These are phyloP conservation scores for Globisporangium middletonii DNA, from an alignment of 352 stramenopile genomes.

Conservation along the genomic window DNA sequence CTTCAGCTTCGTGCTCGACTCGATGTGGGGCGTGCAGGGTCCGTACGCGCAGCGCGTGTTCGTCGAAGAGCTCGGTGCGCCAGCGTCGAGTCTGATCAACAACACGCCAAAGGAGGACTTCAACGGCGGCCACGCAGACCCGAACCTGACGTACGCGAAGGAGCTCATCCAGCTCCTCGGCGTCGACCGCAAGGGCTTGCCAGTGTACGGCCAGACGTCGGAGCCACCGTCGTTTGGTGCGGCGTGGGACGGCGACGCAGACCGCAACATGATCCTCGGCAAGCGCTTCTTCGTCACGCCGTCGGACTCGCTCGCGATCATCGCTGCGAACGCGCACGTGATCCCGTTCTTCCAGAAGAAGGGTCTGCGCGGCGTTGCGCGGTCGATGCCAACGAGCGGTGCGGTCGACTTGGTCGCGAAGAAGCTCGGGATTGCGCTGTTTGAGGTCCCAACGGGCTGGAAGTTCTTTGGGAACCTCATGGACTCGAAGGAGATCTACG, in stretches of 20 bases:
- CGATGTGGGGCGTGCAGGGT: slow-evolving; percentile 97
- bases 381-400: slow-evolving; percentile 97
- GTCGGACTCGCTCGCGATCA: slow-evolving; percentile 97
- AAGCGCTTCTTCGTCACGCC: slow-evolving; percentile 98
- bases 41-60: slow-evolving; percentile 96
- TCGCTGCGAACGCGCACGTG: slow-evolving; percentile 95
- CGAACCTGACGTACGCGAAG: slow-evolving; percentile 98
- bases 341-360: slow-evolving; percentile 96
- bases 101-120: slow-evolving; percentile 96
- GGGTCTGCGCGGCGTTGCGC: slow-evolving; percentile 92
- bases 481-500: slow-evolving; percentile 95
- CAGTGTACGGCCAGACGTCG: slow-evolving; percentile 71
- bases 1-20: slow-evolving; percentile 96
- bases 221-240: slow-evolving; percentile 87
- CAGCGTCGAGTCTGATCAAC: slow-evolving; percentile 88
- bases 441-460: slow-evolving; percentile 98
- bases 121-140: slow-evolving; percentile 94
- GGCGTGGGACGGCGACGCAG: slow-evolving; percentile 97
- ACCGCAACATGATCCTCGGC: slow-evolving; percentile 99
- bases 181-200: slow-evolving; percentile 78
- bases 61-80: slow-evolving; percentile 92
- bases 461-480: slow-evolving; percentile 99
- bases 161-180: slow-evolving; percentile 96
- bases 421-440: slow-evolving; percentile 92
- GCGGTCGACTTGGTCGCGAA: slow-evolving; percentile 97